phyloP scores from a whole-genome alignment of 2,329 filamentous ascomycete species.

The Fusarium sp. region DNA sequence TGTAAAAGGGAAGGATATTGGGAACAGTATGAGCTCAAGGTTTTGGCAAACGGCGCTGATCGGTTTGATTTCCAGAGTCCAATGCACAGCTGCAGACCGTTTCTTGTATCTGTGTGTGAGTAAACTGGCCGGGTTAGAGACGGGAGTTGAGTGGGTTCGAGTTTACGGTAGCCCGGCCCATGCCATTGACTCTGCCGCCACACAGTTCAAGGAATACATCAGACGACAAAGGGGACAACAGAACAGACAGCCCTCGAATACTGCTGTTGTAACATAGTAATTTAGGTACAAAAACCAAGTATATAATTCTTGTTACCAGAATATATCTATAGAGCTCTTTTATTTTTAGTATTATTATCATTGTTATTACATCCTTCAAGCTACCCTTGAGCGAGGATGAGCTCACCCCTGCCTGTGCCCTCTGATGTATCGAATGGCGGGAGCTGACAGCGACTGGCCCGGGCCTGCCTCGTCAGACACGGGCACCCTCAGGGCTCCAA shows the following conservation, averaged over 20 bases:
- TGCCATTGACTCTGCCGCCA: not conserved
- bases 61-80: not conserved
- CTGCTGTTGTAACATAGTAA: not conserved
- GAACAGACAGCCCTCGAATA: not conserved
- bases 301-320: not conserved
- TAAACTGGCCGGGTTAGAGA: not conserved
- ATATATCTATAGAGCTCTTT: not conserved
- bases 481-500: slow-evolving; percentile 33
- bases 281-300: not conserved
- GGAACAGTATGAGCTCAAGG: not conserved
- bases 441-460: not conserved
- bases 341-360: not conserved
- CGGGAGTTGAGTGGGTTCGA: not conserved
- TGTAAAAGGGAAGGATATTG: not conserved
- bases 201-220: not conserved
- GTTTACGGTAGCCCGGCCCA: not conserved
- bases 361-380: not conserved
- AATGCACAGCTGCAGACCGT: slow-evolving; percentile 20
- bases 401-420: not conserved
- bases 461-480: not conserved
- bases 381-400: not conserved
- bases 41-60: not conserved
- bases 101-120: not conserved
- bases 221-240: not conserved
- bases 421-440: not conserved